Evolutionary conservation across 1,284 basidiomycete genomes (phyloP).

Genomic region (Pseudozyma sp.): DNA sequence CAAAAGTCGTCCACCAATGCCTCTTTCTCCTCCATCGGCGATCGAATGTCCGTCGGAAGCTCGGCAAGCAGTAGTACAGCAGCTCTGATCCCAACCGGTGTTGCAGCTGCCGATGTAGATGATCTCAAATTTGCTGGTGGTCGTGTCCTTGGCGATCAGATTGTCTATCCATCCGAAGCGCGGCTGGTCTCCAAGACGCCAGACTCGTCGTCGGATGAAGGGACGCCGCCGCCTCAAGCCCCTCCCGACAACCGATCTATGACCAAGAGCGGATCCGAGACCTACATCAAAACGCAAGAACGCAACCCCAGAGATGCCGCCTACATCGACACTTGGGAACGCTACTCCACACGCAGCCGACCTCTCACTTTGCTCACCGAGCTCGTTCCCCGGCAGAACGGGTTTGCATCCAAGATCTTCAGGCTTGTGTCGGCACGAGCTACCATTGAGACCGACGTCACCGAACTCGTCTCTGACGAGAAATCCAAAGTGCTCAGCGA

Average conservation of each 20-base stretch:
- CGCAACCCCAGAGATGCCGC: conserved; percentile 23
- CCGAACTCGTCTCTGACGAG: conserved; percentile 29
- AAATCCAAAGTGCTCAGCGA: conserved; percentile 45
- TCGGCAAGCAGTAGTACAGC: conserved; percentile 12
- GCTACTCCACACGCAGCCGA: conserved; percentile 38
- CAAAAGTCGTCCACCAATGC: conserved; percentile 22
- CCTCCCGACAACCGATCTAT: background rate
- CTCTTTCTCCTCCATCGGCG: conserved; percentile 14
- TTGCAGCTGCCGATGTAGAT: conserved; percentile 12
- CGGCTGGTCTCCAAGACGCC: conserved; percentile 33
- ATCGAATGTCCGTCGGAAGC: conserved; percentile 13
- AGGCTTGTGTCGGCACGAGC: conserved; percentile 44
- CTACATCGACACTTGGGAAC: conserved; percentile 43
- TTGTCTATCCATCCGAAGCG: conserved; percentile 38
- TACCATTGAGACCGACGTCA: conserved; percentile 43
- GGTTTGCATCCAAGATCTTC: conserved; percentile 43
- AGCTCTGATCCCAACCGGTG: conserved; percentile 15
- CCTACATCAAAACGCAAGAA: conserved; percentile 37
- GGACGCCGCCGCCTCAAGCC: conserved; percentile 10
- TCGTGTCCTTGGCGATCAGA: conserved; percentile 36
- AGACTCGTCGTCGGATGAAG: conserved; percentile 28
- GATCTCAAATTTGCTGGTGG: conserved; percentile 36
- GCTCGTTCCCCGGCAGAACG: conserved; percentile 37
- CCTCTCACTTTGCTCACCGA: conserved; percentile 45
- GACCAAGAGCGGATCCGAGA: background rate